Base-by-base conservation (phyloP, 805 yeast species). In the Saccharomycopsis malanga region DNA sequence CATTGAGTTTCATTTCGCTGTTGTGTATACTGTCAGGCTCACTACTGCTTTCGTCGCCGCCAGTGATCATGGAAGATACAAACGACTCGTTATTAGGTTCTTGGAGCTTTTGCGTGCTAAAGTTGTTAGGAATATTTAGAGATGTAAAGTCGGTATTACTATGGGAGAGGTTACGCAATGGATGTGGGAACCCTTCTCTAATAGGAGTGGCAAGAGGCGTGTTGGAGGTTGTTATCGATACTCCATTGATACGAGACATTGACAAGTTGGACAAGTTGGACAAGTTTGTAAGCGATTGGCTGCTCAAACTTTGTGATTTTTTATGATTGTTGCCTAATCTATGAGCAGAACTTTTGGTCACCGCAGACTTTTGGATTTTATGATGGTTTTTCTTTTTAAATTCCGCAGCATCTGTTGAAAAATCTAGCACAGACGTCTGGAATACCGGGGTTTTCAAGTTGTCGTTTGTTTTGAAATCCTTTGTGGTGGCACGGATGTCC, bases 351-450 rank as follows among this genome's bases (percentile, higher is more conserved):
- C 23, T 44, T 34, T 24, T 35, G 18, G 7, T n/a, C 7, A 40
- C 22, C 6, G 39, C 21, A 4, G 39, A 20, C 22, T 46, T 46
- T 35, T 50, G 51, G 20, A 32, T n/a, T 27, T 45, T 47, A 23
- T 45, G 44, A 30, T 41, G 23, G 29, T 21, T 29, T 39, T 44
- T 27, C 40, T 39, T 32, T 18, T 44, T 43, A 22, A 30, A n/a
- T 12, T 35, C 25, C 20, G 7, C 9, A 20, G n/a, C 25, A 5
- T 12, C 23, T 6, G 14, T 5, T 4, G 48, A 44, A 35, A 51
- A 51, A 35, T 51, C 54, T 18, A 51, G 36, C 18, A 51, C 54
- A 23, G 43, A 39, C 7, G 54, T 51, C 23, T 37, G 46, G 32
- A 51, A 51, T n/a, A 48, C 44, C 4, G 54, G 52, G 24, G 53